Evolutionary conservation across 2,329 filamentous ascomycete genomes (phyloP).

Genomic region (Capronia americana): DNA sequence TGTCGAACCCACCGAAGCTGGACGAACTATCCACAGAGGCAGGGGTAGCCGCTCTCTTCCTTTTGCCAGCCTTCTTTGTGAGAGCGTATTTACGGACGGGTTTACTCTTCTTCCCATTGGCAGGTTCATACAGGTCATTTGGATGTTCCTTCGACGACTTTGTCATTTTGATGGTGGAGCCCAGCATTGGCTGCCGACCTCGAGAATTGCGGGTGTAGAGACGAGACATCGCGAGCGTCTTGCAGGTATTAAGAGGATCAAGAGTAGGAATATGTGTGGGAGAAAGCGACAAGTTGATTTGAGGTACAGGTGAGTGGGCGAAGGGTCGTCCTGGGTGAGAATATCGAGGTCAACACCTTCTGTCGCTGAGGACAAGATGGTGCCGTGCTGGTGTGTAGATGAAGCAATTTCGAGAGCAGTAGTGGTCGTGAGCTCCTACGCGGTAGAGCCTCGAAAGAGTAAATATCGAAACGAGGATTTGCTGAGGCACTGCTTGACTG

Average conservation of each 20-base stretch:
- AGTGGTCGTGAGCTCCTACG: constrained; percentile 43
- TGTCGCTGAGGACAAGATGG: constrained; percentile 36
- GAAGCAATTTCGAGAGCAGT: constrained; percentile 67
- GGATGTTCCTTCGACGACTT: constrained; percentile 29
- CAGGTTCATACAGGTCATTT: constrained; percentile 28
- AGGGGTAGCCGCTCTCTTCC: constrained; percentile 29
- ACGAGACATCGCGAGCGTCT: constrained; percentile 31
- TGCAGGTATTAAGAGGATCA: not conserved
- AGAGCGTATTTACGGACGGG: constrained; percentile 14
- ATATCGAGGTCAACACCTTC: constrained; percentile 37
- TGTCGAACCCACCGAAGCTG: constrained; percentile 27
- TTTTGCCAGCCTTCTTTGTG: constrained; percentile 26
- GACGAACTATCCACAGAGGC: constrained; percentile 26
- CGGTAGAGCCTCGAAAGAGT: constrained; percentile 52
- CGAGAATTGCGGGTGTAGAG: constrained; percentile 32
- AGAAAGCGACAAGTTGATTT: constrained; percentile 17
- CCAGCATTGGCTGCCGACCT: constrained; percentile 35
- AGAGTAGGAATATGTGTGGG: not conserved
- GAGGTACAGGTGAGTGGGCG: constrained; percentile 23
- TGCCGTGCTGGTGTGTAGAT: constrained; percentile 48
- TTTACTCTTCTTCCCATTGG: constrained; percentile 28
- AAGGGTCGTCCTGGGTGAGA: constrained; percentile 27
- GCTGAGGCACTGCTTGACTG: constrained; percentile 31
- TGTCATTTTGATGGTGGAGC: constrained; percentile 25
- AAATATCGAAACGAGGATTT: constrained; percentile 53